These are phyloP conservation scores for Linum lewisii DNA, from an alignment of 345 rosid species.

Conservation along the genomic window DNA sequence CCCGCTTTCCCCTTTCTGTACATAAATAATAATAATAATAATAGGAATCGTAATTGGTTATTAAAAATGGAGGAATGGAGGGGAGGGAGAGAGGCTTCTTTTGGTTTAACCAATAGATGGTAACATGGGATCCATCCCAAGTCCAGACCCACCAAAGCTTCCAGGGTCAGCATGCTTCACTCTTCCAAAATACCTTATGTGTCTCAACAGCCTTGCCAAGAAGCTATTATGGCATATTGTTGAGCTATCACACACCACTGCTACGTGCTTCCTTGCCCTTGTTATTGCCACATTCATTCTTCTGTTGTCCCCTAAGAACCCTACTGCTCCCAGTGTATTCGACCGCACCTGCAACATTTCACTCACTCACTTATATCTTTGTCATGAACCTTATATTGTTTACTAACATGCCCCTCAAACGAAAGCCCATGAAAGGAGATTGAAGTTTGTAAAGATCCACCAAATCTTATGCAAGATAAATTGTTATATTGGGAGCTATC, in stretches of 20 bases:
- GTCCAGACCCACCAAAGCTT: slow-evolving; percentile 69
- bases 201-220: slow-evolving; percentile 78
- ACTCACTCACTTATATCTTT: no score
- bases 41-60: no score
- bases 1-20: no score
- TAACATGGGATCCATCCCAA: slow-evolving; percentile 81
- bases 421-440: no score
- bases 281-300: slow-evolving; percentile 91
- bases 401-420: no score
- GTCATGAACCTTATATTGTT: no score
- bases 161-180: slow-evolving; percentile 89
- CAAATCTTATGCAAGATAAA: no score
- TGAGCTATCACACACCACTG: slow-evolving; percentile 89
- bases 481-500: no score
- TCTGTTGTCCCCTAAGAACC: slow-evolving; percentile 87
- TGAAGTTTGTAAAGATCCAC: no score
- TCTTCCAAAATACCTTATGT: slow-evolving; percentile 76
- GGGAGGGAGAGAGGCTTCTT: no score
- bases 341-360: slow-evolving; percentile 53
- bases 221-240: slow-evolving; percentile 91
- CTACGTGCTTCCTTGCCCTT: slow-evolving; percentile 77
- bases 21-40: no score
- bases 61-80: no score
- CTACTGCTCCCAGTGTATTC: slow-evolving; percentile 77
- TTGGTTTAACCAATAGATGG: slow-evolving; percentile 52